Evolutionary conservation across 2,329 filamentous ascomycete species (phyloP).

Genomic region (Blumeria graminis): DNA sequence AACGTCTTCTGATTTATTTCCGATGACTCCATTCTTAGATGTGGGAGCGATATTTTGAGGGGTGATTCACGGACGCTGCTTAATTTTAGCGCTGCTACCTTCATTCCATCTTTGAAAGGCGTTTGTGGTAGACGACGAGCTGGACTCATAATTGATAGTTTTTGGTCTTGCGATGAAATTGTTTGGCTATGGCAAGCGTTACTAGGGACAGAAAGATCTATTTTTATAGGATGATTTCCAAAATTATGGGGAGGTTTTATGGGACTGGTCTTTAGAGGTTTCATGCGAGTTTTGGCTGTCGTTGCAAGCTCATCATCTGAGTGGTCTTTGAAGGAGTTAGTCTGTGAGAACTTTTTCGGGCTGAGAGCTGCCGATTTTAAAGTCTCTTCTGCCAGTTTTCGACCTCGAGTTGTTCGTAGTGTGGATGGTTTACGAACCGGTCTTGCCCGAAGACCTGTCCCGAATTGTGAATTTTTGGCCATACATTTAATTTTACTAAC

Average conservation of each 20-base stretch:
- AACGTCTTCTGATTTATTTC: constrained; percentile 7
- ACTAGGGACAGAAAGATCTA: too few relatives aligned
- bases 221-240: too few relatives aligned
- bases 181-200: too few relatives aligned
- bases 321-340: constrained; percentile 15
- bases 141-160: constrained; percentile 23
- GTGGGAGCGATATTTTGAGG: constrained; percentile 7
- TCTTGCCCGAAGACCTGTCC: constrained; percentile 20
- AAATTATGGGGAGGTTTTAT: constrained; percentile 19
- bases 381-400: constrained; percentile 17
- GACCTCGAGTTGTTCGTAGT: constrained; percentile 9
- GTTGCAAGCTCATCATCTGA: constrained; percentile 37
- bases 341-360: constrained; percentile 39
- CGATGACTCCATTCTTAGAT: too few relatives aligned
- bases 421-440: constrained; percentile 23
- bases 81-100: constrained; percentile 28
- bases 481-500: constrained; percentile 15
- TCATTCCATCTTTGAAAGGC: constrained; percentile 29
- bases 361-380: constrained; percentile 22
- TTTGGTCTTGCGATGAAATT: constrained; percentile 14
- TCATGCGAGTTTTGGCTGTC: constrained; percentile 25
- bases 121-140: constrained; percentile 28
- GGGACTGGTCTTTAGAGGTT: constrained; percentile 29
- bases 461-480: constrained; percentile 15
- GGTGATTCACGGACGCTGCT: constrained; percentile 12